phyloP scores from a whole-genome alignment of 495 filamentous ascomycete species.

The Cercophora samala region DNA sequence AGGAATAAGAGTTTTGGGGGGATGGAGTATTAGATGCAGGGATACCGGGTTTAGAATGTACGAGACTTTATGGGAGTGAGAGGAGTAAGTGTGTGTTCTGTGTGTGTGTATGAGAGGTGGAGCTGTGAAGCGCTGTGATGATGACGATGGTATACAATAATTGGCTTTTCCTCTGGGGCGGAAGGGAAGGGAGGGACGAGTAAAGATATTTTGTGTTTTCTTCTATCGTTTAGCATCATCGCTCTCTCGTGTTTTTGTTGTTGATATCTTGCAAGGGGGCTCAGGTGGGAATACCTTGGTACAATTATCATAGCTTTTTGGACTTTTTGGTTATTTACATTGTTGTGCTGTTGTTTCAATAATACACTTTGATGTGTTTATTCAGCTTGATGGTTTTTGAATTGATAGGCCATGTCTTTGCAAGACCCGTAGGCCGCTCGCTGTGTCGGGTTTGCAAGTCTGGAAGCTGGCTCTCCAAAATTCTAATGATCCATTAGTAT shows the following conservation, averaged over 20 bases:
- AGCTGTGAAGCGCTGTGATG: background rate
- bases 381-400: no score
- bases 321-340: no score
- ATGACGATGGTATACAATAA: background rate
- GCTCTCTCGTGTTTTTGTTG: background rate
- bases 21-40: conserved; percentile 37
- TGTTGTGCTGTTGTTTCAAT: no score
- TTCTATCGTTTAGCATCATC: background rate
- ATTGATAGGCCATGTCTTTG: no score
- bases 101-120: background rate
- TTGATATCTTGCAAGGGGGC: no score
- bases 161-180: background rate
- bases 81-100: background rate
- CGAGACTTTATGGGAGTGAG: background rate
- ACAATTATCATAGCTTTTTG: no score
- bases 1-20: conserved; percentile 48
- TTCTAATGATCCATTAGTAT: no score
- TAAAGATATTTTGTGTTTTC: background rate
- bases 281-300: no score
- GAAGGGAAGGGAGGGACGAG: background rate
- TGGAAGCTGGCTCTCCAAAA: no score
- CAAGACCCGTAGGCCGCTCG: no score
- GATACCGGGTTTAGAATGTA: background rate
- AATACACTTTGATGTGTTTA: no score
- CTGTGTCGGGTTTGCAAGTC: no score